Percentiles rank a stretch among this genome's conserved stretches.
Conservation (phyloP, 2,329 filamentous ascomycete genomes). For the Fusarium xyrophilum region DNA sequence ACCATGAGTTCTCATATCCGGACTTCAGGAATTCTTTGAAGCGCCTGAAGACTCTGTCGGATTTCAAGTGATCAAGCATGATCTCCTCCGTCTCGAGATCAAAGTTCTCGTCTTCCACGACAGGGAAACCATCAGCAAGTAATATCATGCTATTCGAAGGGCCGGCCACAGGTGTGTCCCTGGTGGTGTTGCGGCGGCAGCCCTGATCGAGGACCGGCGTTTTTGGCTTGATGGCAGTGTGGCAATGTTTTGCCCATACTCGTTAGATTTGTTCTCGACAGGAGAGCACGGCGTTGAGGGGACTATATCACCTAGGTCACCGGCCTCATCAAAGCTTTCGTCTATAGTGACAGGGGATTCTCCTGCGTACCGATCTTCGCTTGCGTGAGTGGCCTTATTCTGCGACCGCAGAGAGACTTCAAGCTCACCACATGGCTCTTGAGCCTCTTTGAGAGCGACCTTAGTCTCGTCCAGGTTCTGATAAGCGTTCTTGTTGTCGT, state of each 20-base stretch:
- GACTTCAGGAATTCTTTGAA: background rate
- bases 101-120: background rate
- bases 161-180: background rate
- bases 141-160: accelerated
- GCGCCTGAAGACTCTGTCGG: background rate
- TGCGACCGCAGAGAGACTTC: background rate
- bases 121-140: accelerated
- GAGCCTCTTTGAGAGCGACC: accelerated
- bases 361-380: accelerated
- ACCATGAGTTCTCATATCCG: background rate
- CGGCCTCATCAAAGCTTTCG: background rate
- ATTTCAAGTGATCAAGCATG: background rate
- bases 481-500: accelerated
- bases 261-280: background rate
- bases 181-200: background rate
- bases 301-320: too few species aligned
- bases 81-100: background rate
- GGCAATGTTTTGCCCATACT: background rate
- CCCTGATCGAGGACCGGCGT: too few species aligned
- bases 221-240: background rate
- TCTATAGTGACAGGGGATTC: accelerated
- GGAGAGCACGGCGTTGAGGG: background rate
- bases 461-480: accelerated
- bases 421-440: background rate
- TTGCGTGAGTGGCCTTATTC: accelerated